Base-by-base conservation (phyloP, 2,329 filamentous ascomycete genomes). In the Colletotrichum orchidophilum region DNA sequence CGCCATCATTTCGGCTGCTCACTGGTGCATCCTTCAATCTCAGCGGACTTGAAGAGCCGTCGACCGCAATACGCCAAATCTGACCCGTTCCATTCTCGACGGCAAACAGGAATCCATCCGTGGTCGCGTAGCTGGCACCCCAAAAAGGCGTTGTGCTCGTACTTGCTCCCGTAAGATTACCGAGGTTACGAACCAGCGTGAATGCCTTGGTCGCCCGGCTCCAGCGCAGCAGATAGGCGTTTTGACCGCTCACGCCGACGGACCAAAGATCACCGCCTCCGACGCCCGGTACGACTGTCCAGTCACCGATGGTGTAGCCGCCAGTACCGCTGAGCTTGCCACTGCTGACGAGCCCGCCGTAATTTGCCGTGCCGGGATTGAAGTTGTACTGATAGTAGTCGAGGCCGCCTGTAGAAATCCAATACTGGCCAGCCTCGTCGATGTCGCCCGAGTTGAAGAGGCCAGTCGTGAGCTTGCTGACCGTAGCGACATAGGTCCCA, bases 1-100 rank as follows among this genome's bases (percentile, higher is more conserved):
- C 72, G 15, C 72, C 72, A 31, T 73, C 72, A 18, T 72, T 72
- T 7, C 24, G 21, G 5, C 35, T 68, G 8, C 54, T 64, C 2
- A 24, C n/a, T 3, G 70, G 64, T 1, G 59, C 70, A 7, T 59
- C 39, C 1, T 33, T 15, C n/a, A 65, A 35, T 9, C 27, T 54
- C 8, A 60, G 6, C 2, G 53, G 52, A 1, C 61, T 3, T 1
- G 49, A 31, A 6, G 35, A 9, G 13, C 18, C 39, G n/a, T 29
- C 63, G 24, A 76, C 42, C 8, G 74, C 55, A 35, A 76, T 76
- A 21, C 65, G 62, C 74, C 74, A 76, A 57, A 76, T 73, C 63
- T 76, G 68, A 12, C 75, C 75, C 18, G 60, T 73, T 29, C 21
- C 53, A 65, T 75, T 75, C 71, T 76, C 75, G 15, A 65, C 63